Evolutionary conservation across 345 rosid species (phyloP), one percentile per base, ranked within the genome.

Genomic region (Gossypium mustelinum): DNA sequence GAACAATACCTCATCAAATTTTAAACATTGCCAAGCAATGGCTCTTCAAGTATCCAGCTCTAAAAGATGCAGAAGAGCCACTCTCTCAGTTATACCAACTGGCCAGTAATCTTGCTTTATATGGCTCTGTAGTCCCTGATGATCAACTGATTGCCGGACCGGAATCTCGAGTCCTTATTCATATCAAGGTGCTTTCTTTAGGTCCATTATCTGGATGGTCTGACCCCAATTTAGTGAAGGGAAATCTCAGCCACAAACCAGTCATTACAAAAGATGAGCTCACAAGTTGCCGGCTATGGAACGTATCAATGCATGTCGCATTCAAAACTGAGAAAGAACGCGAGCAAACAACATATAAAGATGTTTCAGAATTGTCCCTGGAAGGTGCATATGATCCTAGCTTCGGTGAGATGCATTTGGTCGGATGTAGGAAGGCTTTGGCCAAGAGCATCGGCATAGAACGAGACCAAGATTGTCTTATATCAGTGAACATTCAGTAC

Each of bases 391-490:
- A 68, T 68, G 57, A 68, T 48, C 41, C 57, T 47, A 24, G 7
- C 3, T 24, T 25, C 11, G 57, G 72, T 68, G 72, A 68, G 72
- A 68, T 68, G 57, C 57, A 47, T 48, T 68, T 48, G 57, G 50
- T 68, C 25, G 57, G 43, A 14, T 68, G 72, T 68, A 68, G 72
- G 43, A 48, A 24, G 72, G 72, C 72, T 68, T 68, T 68, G 43
- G 41, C 48, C 16, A 56, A 50, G 39, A 47, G 57, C 3, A 48
- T 48, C n/a, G 20, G 13, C 22, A 14, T 68, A 13, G 57, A 68
- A 48, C 22, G 43, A 13, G 72, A 57, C 57, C 57, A 47, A 68
- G 57, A 68, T 68, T 68, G 72, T 68, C 29, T 48, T 2, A 68
- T 68, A 24, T 5, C 54, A 24, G 72, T 14, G 11, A 25, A 68